Evolutionary conservation across 805 yeast genomes (phyloP).

Genomic region (Metschnikowia colocasiae): DNA sequence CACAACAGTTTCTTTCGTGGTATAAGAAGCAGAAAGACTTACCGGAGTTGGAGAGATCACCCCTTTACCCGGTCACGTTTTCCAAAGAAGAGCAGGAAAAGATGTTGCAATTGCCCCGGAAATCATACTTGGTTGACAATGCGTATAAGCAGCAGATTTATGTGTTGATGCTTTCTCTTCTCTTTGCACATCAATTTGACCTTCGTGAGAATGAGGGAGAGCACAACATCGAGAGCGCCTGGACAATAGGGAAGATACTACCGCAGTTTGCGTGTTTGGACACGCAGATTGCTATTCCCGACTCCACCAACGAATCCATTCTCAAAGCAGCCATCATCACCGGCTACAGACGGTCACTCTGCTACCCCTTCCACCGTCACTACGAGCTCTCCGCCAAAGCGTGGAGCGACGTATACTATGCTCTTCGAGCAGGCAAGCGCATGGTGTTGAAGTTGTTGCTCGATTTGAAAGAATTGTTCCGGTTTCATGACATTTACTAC

Average conservation of each 20-base stretch:
- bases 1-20: conserved; percentile 45
- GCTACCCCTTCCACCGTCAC: conserved; percentile 77
- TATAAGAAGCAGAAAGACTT: conserved; percentile 34
- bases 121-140: conserved; percentile 53
- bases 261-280: conserved; percentile 80
- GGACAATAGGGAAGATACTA: conserved; percentile 85
- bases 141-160: conserved; percentile 49
- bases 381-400: conserved; percentile 55
- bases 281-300: conserved; percentile 41
- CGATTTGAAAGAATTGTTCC: conserved; percentile 64
- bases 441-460: conserved; percentile 58
- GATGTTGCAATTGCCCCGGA: conserved; percentile 67
- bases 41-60: conserved; percentile 21
- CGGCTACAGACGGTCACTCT: conserved; percentile 66
- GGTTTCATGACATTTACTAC: conserved; percentile 80
- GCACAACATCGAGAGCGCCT: conserved; percentile 80
- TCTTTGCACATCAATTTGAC: conserved; percentile 77
- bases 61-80: conserved; percentile 47
- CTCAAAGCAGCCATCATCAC: conserved; percentile 57
- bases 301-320: conserved; percentile 25
- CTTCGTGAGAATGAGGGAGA: conserved; percentile 67
- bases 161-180: conserved; percentile 57
- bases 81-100: conserved; percentile 58
- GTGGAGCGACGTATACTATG: conserved; percentile 71
- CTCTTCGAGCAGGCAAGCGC: conserved; percentile 67